Conservation (phyloP, 2,329 filamentous ascomycete species). For the Davidsoniella eucalypti region DNA sequence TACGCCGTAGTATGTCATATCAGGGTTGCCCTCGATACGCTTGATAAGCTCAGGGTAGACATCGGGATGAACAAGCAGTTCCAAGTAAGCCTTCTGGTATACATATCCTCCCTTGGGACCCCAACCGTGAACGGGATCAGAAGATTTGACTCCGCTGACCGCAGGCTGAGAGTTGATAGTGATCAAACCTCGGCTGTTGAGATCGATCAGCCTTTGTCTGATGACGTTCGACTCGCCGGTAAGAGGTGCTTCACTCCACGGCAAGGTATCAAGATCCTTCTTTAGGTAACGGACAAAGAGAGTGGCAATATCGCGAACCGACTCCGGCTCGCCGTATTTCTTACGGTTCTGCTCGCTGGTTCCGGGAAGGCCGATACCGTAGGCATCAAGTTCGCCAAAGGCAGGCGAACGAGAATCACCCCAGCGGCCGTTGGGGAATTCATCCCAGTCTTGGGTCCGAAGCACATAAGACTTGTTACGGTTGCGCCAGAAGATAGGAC, state of each 20-base stretch:
- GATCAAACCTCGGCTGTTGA: slow-evolving; percentile 75
- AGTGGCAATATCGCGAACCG: slow-evolving; percentile 61
- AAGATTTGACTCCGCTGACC: slow-evolving; percentile 78
- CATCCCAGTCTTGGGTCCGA: slow-evolving; percentile 95
- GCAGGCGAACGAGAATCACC: slow-evolving; percentile 92
- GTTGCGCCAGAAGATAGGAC: slow-evolving; percentile 97
- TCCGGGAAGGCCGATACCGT: slow-evolving; percentile 83
- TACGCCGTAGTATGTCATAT: slow-evolving; percentile 88
- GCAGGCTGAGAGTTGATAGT: slow-evolving; percentile 97
- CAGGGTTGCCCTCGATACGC: slow-evolving; percentile 60
- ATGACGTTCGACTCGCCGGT: slow-evolving; percentile 68
- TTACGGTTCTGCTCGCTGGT: slow-evolving; percentile 93
- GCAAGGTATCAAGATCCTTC: slow-evolving; percentile 63
- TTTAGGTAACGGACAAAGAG: slow-evolving; percentile 77
- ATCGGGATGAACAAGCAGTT: slow-evolving; percentile 71
- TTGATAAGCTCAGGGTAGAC: slow-evolving; percentile 61
- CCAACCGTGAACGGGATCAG: slow-evolving; percentile 79
- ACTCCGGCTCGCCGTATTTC: slow-evolving; percentile 77
- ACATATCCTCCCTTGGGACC: slow-evolving; percentile 90
- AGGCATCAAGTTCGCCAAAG: slow-evolving; percentile 87
- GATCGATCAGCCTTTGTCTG: slow-evolving; percentile 55
- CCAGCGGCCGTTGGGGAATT: slow-evolving; percentile 97
- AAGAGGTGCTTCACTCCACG: slow-evolving; percentile 87
- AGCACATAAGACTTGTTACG: slow-evolving; percentile 89
- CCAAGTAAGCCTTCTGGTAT: slow-evolving; percentile 95